phyloP scores from a whole-genome alignment of 1,284 basidiomycete species.

The Heliocybe sulcata region DNA sequence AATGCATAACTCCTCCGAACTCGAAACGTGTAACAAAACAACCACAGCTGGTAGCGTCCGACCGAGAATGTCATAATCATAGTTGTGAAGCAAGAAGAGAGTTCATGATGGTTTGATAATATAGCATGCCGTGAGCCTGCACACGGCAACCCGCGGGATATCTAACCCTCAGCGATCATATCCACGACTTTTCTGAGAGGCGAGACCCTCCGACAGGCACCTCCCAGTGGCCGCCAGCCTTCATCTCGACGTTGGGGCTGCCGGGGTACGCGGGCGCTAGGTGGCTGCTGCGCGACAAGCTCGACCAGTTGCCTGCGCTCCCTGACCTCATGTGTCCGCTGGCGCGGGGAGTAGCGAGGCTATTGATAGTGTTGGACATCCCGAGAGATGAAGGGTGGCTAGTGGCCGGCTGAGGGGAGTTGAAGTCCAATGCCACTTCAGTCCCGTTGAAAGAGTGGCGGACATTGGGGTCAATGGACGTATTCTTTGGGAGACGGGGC shows the following conservation, averaged over 20 bases:
- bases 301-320: constrained; percentile 72
- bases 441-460: constrained; percentile 70
- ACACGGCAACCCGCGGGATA: constrained; percentile 4
- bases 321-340: constrained; percentile 67
- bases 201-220: constrained; percentile 48
- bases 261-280: constrained; percentile 46
- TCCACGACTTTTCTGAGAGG: constrained; percentile 57
- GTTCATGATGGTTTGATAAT: background rate
- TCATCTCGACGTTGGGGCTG: constrained; percentile 48
- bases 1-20: background rate
- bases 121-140: background rate
- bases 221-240: constrained; percentile 59
- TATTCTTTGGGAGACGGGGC: constrained; percentile 43
- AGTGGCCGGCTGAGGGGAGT: constrained; percentile 25
- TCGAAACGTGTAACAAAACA: background rate
- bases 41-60: background rate
- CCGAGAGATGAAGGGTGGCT: background rate
- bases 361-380: background rate
- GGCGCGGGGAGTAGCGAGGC: constrained; percentile 26
- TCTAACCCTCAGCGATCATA: constrained; percentile 22
- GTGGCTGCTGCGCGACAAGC: constrained; percentile 47
- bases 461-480: constrained; percentile 42
- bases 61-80: constrained; percentile 4
- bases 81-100: background rate
- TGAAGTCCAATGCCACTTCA: constrained; percentile 53